Evolutionary conservation across 1,139 yeast species (phyloP).

Genomic region (Suhomyces coccinellae): DNA sequence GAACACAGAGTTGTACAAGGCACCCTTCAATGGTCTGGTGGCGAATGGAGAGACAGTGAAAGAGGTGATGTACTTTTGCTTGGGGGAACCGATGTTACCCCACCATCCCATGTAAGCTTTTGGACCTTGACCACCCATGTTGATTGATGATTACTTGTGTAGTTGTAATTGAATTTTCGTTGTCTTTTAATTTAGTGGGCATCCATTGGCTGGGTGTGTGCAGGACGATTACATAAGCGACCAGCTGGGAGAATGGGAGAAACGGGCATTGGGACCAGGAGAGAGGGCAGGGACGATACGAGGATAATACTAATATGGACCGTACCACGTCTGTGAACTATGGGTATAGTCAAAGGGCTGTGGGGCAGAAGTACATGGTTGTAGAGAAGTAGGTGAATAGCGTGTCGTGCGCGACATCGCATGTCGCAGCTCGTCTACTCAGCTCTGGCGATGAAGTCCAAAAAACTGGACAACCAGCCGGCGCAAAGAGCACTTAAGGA

Average conservation of each 20-base stretch:
- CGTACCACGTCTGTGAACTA: too few relatives aligned
- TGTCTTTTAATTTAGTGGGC: slow-evolving; percentile 11
- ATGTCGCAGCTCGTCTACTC: not conserved
- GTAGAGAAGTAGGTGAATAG: not conserved
- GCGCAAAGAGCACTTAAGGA: not conserved
- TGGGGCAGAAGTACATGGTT: too few relatives aligned
- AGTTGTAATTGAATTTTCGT: slow-evolving; percentile 8
- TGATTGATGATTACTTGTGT: slow-evolving; percentile 10
- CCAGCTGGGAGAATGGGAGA: not conserved
- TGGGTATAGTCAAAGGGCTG: too few relatives aligned
- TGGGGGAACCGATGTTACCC: slow-evolving; percentile 86
- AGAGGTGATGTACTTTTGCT: slow-evolving; percentile 80
- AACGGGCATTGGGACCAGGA: not conserved
- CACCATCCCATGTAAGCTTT: slow-evolving; percentile 96
- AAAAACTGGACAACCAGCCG: not conserved
- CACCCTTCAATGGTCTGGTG: slow-evolving; percentile 88
- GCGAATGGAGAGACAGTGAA: slow-evolving; percentile 94
- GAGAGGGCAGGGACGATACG: not conserved
- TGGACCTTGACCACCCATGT: slow-evolving; percentile 74
- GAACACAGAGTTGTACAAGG: slow-evolving; percentile 82
- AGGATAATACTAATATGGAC: not conserved
- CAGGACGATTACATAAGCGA: slow-evolving; percentile 11
- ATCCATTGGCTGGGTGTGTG: slow-evolving; percentile 16
- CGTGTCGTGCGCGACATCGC: not conserved
- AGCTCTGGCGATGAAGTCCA: too few relatives aligned